These are phyloP conservation scores for Phytophthora chlamydospora DNA, from an alignment of 352 stramenopile genomes.

Conservation along the genomic window DNA sequence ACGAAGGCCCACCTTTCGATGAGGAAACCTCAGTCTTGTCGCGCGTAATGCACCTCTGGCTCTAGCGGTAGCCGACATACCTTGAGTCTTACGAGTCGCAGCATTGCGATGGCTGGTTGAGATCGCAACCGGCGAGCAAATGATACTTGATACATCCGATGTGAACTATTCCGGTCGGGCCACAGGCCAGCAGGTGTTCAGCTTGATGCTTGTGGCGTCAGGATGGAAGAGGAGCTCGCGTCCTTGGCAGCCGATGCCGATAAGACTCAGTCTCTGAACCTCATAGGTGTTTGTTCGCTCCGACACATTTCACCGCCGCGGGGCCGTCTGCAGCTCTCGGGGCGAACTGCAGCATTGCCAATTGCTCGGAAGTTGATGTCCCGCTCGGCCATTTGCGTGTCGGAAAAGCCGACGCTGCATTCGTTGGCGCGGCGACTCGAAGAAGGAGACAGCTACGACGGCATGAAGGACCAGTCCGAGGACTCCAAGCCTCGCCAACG, in stretches of 20 bases:
- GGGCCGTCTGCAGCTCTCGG: too few species aligned
- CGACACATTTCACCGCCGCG: too few species aligned
- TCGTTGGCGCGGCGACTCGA: conserved; percentile 8
- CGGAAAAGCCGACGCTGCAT: neutral
- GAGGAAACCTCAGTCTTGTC: conserved; percentile 7
- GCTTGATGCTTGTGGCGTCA: conserved; percentile 5
- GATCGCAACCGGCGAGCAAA: too few species aligned
- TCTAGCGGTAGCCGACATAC: neutral
- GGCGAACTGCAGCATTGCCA: neutral
- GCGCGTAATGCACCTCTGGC: conserved; percentile 11
- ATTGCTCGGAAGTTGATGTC: conserved; percentile 1
- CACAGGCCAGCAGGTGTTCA: neutral
- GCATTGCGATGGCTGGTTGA: too few species aligned
- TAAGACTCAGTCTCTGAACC: conserved; percentile 16
- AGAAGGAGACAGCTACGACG: conserved; percentile 1
- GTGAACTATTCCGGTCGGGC: too few species aligned
- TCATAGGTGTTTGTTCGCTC: neutral
- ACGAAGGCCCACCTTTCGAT: conserved; percentile 7
- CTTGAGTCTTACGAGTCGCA: too few species aligned
- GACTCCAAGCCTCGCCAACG: conserved; percentile 9
- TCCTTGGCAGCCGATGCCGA: conserved; percentile 15
- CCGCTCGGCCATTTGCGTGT: conserved; percentile 1
- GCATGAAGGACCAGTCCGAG: conserved; percentile 5
- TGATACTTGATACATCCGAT: too few species aligned
- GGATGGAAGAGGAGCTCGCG: conserved; percentile 21